Conservation (phyloP, 345 rosid genomes). For the Zanthoxylum bungeanum region DNA sequence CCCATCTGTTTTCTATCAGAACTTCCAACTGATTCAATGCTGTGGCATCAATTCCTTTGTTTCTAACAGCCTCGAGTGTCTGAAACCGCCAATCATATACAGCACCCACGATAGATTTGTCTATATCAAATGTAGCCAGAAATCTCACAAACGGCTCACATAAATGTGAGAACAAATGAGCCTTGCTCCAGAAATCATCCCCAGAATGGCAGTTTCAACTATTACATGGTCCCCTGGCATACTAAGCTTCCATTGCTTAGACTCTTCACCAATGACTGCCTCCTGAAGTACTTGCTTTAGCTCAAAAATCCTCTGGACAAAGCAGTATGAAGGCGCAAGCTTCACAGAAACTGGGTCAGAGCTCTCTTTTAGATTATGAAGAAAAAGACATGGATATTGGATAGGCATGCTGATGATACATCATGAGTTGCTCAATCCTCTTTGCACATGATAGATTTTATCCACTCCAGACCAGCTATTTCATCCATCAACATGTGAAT, state of each 20-base stretch:
- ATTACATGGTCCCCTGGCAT: constrained; percentile 22
- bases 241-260: constrained; percentile 41
- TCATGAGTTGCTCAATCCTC: constrained; percentile 38
- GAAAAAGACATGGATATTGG: constrained; percentile 16
- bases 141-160: constrained; percentile 40
- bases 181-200: constrained; percentile 39
- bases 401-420: constrained; percentile 24
- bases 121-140: constrained; percentile 29
- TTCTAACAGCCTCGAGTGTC: constrained; percentile 37
- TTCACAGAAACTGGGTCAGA: constrained; percentile 21
- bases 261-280: constrained; percentile 40
- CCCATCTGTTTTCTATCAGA: constrained; percentile 43
- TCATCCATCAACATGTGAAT: constrained; percentile 39
- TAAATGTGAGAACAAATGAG: constrained; percentile 29
- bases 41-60: constrained; percentile 23
- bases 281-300: constrained; percentile 35
- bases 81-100: constrained; percentile 37
- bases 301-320: constrained; percentile 32
- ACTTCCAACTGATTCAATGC: constrained; percentile 37
- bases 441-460: constrained; percentile 33
- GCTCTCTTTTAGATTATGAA: constrained; percentile 21
- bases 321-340: constrained; percentile 36
- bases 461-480: constrained; percentile 39
- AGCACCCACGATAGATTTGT: constrained; percentile 34
- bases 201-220: constrained; percentile 42